Base-by-base conservation (phyloP, 2,329 filamentous ascomycete species). In the Ophiostoma quercus region DNA sequence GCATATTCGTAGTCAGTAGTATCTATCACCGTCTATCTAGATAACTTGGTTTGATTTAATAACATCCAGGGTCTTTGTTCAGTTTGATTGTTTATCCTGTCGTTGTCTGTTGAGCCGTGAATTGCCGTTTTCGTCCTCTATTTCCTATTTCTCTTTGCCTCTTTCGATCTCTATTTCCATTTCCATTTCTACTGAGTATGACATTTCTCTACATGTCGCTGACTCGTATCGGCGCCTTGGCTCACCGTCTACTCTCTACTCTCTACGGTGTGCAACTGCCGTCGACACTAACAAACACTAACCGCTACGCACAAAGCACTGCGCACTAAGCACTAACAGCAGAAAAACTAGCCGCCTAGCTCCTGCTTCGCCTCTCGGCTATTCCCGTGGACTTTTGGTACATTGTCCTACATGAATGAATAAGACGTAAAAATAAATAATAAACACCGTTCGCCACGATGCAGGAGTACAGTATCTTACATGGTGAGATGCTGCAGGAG, bases 281-380 rank as follows among this genome's bases (percentile, higher is more conserved):
- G 51, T 57, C 22, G 9, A 8, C 25, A 29, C 25, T 29, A 29
- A 29, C 14, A 2, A 8, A 9, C 39, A 41, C 57, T 32, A 62
- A 32, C 14, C 25, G 32, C 25, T 29, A 62, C 34, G 25, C 25
- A 29, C 25, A 29, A 29, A 29, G 25, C n/a, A 25, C n/a, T 8
- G 6, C 7, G 12, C 39, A 41, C 57, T 32, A 62, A 32, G 47
- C 25, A 62, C 25, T 29, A 62, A 32, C 14, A 8, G 6, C 22
- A 32, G 25, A 47, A 19, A 19, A 47, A 47, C 57, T 62, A 62
- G 57, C 22, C 57, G 32, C 57, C 57, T 62, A 62, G 57, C 22
- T 25, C 32, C 57, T 16, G 25, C 57, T 62, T 25, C 57, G 57
- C 57, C 57, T 16, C 57, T 29, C 57, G 57, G 57, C 57, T 62